phyloP scores from a whole-genome alignment of 345 rosid genomes.

The Mallotus nudiflorus region DNA sequence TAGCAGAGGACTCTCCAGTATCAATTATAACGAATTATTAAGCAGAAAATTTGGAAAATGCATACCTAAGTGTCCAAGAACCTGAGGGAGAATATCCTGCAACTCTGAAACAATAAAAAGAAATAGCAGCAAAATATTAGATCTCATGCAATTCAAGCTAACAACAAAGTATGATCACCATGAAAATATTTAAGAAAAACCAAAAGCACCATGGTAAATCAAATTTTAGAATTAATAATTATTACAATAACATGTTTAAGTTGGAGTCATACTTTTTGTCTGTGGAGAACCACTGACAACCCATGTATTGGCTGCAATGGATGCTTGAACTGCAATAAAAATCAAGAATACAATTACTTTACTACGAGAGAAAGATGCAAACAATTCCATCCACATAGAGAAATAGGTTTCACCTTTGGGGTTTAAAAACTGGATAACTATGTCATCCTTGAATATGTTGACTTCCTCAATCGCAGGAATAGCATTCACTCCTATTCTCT shows the following conservation, averaged over 20 bases:
- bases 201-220: too few relatives aligned
- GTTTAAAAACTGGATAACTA: conserved; percentile 78
- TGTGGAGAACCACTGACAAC: conserved; percentile 94
- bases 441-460: conserved; percentile 93
- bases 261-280: conserved; percentile 65
- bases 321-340: conserved; percentile 76
- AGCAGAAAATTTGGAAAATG: neutral
- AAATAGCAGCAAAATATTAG: neutral
- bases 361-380: neutral
- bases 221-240: neutral
- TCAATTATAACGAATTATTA: neutral
- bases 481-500: conserved; percentile 90
- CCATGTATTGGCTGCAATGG: conserved; percentile 95
- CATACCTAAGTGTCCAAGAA: conserved; percentile 84
- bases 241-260: too few relatives aligned
- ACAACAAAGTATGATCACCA: too few relatives aligned
- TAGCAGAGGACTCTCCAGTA: neutral
- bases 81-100: conserved; percentile 91
- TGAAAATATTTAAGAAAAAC: too few relatives aligned
- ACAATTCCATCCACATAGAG: neutral
- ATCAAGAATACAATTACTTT: neutral
- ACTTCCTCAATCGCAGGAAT: conserved; percentile 97
- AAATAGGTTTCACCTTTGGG: conserved; percentile 69
- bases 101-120: conserved; percentile 57
- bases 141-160: neutral